These are phyloP conservation scores for Neurospora sp. DNA, from an alignment of 495 filamentous ascomycete species.

Conservation along the genomic window DNA sequence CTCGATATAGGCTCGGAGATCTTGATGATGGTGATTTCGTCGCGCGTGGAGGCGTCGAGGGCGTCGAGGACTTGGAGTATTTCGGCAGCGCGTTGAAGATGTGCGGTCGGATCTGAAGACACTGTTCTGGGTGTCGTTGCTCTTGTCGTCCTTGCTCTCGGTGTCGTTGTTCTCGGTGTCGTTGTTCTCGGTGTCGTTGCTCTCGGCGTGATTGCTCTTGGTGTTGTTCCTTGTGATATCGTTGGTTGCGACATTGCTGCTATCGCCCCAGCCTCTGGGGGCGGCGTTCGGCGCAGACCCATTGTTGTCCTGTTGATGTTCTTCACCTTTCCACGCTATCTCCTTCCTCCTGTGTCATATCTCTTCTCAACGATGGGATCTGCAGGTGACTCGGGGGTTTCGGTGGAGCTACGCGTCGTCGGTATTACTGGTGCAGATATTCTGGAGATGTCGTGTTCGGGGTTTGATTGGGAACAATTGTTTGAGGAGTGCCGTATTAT, in stretches of 20 bases:
- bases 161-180: background rate
- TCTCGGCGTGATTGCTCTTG: background rate
- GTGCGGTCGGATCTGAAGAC: slow-evolving; percentile 7
- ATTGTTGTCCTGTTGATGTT: background rate
- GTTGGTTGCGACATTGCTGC: background rate
- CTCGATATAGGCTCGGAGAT: slow-evolving; percentile 64
- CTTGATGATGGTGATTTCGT: slow-evolving; percentile 61
- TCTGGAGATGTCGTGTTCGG: background rate
- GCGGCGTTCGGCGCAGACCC: background rate
- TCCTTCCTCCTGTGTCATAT: background rate
- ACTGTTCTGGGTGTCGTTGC: slow-evolving; percentile 2
- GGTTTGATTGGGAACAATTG: background rate
- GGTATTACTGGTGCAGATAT: background rate
- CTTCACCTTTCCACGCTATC: background rate
- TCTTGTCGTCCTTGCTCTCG: background rate
- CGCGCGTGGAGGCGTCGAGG: slow-evolving; percentile 27
- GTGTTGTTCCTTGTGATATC: background rate
- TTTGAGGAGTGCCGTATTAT: background rate
- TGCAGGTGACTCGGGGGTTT: background rate
- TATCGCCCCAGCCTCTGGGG: background rate
- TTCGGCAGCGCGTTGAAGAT: slow-evolving; percentile 10
- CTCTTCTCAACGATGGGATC: background rate
- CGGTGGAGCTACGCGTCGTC: background rate
- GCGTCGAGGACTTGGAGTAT: slow-evolving; percentile 20
- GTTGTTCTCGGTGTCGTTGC: background rate